Percentiles rank a stretch among this genome's conserved stretches.
Evolutionary conservation across 352 stramenopile genomes (phyloP).

Genomic region (Sclerospora graminicola): DNA sequence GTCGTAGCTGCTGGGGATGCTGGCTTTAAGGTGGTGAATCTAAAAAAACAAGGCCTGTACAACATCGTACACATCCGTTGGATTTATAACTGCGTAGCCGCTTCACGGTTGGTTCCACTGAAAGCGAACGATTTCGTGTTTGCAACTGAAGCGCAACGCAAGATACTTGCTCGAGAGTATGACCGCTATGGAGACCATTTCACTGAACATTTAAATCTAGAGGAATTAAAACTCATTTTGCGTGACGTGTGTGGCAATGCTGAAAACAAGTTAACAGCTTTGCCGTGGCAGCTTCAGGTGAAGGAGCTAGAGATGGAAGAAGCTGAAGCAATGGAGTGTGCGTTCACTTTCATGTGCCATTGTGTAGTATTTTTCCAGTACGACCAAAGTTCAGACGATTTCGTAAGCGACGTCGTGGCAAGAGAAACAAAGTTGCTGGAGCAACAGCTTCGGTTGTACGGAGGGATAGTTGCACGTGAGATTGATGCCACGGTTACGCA

Average conservation of each 20-base stretch:
- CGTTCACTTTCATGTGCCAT: slow-evolving; percentile 62
- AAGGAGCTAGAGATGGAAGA: slow-evolving; percentile 39
- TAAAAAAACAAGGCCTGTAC: slow-evolving; percentile 74
- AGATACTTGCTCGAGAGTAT: slow-evolving; percentile 54
- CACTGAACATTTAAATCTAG: slow-evolving; percentile 36
- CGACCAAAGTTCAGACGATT: slow-evolving; percentile 6
- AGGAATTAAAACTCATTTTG: slow-evolving; percentile 45
- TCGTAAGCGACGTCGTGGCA: slow-evolving; percentile 8
- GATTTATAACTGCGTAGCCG: slow-evolving; percentile 36
- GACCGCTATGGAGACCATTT: slow-evolving; percentile 68
- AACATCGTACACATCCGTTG: slow-evolving; percentile 62
- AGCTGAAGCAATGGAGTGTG: slow-evolving; percentile 52
- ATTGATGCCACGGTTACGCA: slow-evolving; percentile 54
- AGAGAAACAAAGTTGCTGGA: slow-evolving; percentile 38
- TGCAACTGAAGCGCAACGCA: slow-evolving; percentile 41
- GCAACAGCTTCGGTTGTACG: slow-evolving; percentile 52
- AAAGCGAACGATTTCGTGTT: slow-evolving; percentile 66
- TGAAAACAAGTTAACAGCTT: background rate
- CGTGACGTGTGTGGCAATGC: slow-evolving; percentile 19
- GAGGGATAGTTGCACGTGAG: slow-evolving; percentile 24
- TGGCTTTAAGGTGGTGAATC: slow-evolving; percentile 70
- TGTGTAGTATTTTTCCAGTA: slow-evolving; percentile 54
- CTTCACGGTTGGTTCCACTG: slow-evolving; percentile 21
- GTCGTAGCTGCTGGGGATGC: slow-evolving; percentile 49
- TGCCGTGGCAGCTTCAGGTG: slow-evolving; percentile 44